Conservation (phyloP, 2,329 filamentous ascomycete genomes). For the Pestalotiopsis fici region DNA sequence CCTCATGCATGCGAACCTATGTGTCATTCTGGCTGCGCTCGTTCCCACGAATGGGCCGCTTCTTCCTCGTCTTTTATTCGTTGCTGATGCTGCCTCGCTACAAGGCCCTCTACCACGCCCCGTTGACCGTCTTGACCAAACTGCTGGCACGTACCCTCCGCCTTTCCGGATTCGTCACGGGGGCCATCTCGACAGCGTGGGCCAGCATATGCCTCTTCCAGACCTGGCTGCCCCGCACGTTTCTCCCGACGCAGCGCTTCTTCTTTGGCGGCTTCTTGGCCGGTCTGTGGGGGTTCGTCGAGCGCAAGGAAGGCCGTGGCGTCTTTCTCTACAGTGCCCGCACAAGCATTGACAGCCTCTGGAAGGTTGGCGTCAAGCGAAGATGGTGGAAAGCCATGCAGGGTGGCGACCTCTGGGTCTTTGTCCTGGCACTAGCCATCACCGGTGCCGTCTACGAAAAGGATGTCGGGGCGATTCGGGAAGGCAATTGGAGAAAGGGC, state of each 20-base stretch:
- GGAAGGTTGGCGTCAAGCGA: slow-evolving; percentile 92
- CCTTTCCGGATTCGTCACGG: slow-evolving; percentile 76
- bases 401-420: slow-evolving; percentile 82
- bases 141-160: slow-evolving; percentile 72
- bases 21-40: slow-evolving; percentile 84
- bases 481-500: slow-evolving; percentile 68
- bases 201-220: slow-evolving; percentile 89
- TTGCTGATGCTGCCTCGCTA: slow-evolving; percentile 71
- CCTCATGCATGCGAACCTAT: slow-evolving; percentile 85
- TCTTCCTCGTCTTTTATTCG: slow-evolving; percentile 76
- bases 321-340: slow-evolving; percentile 80
- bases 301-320: slow-evolving; percentile 62
- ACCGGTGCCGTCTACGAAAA: slow-evolving; percentile 78
- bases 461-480: slow-evolving; percentile 67
- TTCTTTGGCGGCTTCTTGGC: slow-evolving; percentile 86
- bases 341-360: slow-evolving; percentile 78
- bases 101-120: slow-evolving; percentile 67
- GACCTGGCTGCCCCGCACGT: slow-evolving; percentile 69
- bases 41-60: slow-evolving; percentile 76
- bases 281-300: slow-evolving; percentile 82
- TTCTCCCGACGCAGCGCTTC: slow-evolving; percentile 82
- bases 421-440: slow-evolving; percentile 76
- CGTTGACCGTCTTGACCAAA: slow-evolving; percentile 64
- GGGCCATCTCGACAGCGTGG: slow-evolving; percentile 85
- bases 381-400: slow-evolving; percentile 83